Percentiles rank a stretch among this genome's conserved stretches.
Conservation (phyloP, 345 rosid genomes). For the Odontarrhena argentea region DNA sequence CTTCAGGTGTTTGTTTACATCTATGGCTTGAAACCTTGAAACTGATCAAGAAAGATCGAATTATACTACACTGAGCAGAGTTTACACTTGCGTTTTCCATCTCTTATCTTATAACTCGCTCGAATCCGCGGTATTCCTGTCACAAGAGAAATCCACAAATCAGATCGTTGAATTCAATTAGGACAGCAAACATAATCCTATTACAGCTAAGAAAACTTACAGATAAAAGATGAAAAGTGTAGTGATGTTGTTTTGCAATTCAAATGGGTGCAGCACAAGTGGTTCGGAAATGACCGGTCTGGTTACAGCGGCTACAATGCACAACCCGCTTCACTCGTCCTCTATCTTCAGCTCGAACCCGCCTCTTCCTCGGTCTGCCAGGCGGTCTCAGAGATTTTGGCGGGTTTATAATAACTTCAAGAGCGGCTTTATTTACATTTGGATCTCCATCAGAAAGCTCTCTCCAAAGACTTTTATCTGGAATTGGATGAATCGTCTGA, state of each 20-base stretch:
- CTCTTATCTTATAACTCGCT: constrained; percentile 7
- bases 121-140: constrained; percentile 21
- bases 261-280: constrained; percentile 96
- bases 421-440: constrained; percentile 44
- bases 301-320: constrained; percentile 98
- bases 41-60: constrained; percentile 8
- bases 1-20: constrained; percentile 11
- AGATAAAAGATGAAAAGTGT: constrained; percentile 9
- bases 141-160: constrained; percentile 18
- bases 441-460: constrained; percentile 78
- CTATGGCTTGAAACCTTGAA: background rate
- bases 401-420: constrained; percentile 62
- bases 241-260: background rate
- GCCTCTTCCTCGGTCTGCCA: constrained; percentile 92
- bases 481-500: constrained; percentile 94
- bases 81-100: background rate
- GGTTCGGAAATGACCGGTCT: constrained; percentile 97
- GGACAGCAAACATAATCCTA: constrained; percentile 2
- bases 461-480: constrained; percentile 89
- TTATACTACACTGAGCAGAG: constrained; percentile 14
- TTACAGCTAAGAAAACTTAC: constrained; percentile 25
- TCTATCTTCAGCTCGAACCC: constrained; percentile 89
- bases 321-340: constrained; percentile 90
- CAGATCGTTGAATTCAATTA: background rate
- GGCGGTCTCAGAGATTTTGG: constrained; percentile 93